A percentile compares a stretch with the other conserved stretches of the same genome.
Conservation (phyloP, 805 yeast genomes). For the Sugiyamaella marilandica region DNA sequence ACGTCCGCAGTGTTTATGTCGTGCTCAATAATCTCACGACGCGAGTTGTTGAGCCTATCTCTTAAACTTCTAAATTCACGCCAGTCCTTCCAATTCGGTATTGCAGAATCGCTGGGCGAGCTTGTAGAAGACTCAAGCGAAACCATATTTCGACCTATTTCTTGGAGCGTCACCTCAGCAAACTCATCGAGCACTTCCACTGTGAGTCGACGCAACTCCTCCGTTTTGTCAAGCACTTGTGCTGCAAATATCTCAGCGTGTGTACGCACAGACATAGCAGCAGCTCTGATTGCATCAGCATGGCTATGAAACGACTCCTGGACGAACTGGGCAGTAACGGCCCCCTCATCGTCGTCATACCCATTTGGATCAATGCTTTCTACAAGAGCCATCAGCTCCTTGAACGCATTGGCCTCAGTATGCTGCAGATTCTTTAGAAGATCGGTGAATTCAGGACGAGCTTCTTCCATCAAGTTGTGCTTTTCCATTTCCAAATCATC, state of each 20-base stretch:
- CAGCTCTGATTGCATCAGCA: slow-evolving; percentile 22
- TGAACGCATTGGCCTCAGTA: slow-evolving; percentile 13
- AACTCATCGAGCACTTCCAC: slow-evolving; percentile 47
- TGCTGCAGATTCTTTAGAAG: slow-evolving; percentile 17
- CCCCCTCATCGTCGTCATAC: slow-evolving; percentile 13
- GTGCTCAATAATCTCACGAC: slow-evolving; percentile 40
- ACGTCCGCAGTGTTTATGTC: slow-evolving; percentile 37
- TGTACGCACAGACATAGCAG: slow-evolving; percentile 25
- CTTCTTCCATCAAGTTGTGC: slow-evolving; percentile 13
- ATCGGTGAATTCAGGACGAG: slow-evolving; percentile 23
- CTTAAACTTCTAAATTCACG: slow-evolving; percentile 41
- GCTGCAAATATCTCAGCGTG: slow-evolving; percentile 21
- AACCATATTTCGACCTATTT: slow-evolving; percentile 39
- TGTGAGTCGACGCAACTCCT: slow-evolving; percentile 28
- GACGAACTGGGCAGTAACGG: slow-evolving; percentile 16
- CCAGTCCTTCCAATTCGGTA: slow-evolving; percentile 34
- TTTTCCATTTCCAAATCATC: slow-evolving; percentile 25
- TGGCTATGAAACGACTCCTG: slow-evolving; percentile 20
- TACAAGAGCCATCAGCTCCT: slow-evolving; percentile 15
- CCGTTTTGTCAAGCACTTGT: slow-evolving; percentile 20
- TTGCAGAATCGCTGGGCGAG: not conserved
- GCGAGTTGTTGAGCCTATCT: slow-evolving; percentile 36
- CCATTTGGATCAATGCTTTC: slow-evolving; percentile 9
- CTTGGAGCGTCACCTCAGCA: slow-evolving; percentile 42
- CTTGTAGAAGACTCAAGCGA: slow-evolving; percentile 7